Conservation (phyloP, 352 stramenopile genomes). For the Phytophthora multivora region DNA sequence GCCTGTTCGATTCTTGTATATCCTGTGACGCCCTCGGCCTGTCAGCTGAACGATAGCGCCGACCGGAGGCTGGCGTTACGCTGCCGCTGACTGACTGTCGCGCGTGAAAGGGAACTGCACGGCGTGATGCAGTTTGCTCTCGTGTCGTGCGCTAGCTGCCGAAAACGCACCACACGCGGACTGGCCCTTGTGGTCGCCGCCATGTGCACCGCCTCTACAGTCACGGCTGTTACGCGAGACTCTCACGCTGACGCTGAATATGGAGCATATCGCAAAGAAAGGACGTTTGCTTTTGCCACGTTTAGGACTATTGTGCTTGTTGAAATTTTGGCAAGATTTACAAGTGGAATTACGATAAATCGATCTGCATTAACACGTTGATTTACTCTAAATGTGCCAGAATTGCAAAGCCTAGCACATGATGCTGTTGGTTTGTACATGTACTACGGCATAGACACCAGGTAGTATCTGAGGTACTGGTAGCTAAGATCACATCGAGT, state of each 20-base stretch:
- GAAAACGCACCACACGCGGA: slow-evolving; percentile 9
- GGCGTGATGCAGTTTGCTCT: not conserved
- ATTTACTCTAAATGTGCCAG: too few relatives aligned
- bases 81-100: slow-evolving; percentile 11
- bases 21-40: not conserved
- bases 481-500: too few relatives aligned
- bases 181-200: slow-evolving; percentile 22
- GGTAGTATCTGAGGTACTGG: too few relatives aligned
- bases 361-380: too few relatives aligned
- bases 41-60: slow-evolving; percentile 12
- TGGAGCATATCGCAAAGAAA: too few relatives aligned
- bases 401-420: too few relatives aligned
- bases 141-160: not conserved
- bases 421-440: too few relatives aligned
- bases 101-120: slow-evolving; percentile 23
- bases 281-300: too few relatives aligned
- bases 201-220: slow-evolving; percentile 32
- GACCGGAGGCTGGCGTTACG: slow-evolving; percentile 11
- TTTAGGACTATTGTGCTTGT: too few relatives aligned
- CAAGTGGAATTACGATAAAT: too few relatives aligned
- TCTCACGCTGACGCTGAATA: not conserved
- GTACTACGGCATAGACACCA: too few relatives aligned
- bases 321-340: too few relatives aligned
- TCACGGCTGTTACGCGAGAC: slow-evolving; percentile 20
- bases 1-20: not conserved